phyloP scores from a whole-genome alignment of 352 stramenopile species.

The Phytophthora lateralis region DNA sequence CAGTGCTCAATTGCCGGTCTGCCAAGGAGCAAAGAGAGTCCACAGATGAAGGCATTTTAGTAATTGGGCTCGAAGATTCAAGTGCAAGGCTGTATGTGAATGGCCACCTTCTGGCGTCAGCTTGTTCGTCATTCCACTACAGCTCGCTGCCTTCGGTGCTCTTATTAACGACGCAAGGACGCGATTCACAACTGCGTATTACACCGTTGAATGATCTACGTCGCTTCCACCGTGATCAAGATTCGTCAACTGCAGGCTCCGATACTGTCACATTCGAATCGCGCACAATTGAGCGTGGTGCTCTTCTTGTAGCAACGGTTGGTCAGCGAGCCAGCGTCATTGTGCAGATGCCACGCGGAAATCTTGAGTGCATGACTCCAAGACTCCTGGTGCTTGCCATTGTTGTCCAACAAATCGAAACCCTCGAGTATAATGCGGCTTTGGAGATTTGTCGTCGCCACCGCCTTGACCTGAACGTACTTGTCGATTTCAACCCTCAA shows the following conservation, averaged over 20 bases:
- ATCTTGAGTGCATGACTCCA: constrained; percentile 71
- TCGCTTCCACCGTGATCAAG: background rate
- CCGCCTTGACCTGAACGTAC: constrained; percentile 77
- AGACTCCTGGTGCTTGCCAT: constrained; percentile 65
- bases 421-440: constrained; percentile 47
- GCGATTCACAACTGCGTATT: constrained; percentile 60
- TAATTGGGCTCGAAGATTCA: constrained; percentile 46
- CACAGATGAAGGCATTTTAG: constrained; percentile 11
- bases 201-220: constrained; percentile 33
- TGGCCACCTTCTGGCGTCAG: constrained; percentile 37
- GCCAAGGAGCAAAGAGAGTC: constrained; percentile 1
- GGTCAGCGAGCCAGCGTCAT: constrained; percentile 60
- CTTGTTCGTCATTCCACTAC: constrained; percentile 72
- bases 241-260: constrained; percentile 4
- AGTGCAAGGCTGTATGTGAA: constrained; percentile 64
- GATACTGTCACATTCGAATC: constrained; percentile 36
- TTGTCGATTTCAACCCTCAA: constrained; percentile 65
- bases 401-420: constrained; percentile 45
- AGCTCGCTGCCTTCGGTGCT: constrained; percentile 45
- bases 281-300: constrained; percentile 67
- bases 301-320: constrained; percentile 62
- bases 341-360: constrained; percentile 79
- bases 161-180: constrained; percentile 71
- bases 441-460: constrained; percentile 80
- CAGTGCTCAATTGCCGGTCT: constrained; percentile 22